Evolutionary conservation across 768 basidiomycete genomes (phyloP).

Genomic region (Leucosporidium scottii): DNA sequence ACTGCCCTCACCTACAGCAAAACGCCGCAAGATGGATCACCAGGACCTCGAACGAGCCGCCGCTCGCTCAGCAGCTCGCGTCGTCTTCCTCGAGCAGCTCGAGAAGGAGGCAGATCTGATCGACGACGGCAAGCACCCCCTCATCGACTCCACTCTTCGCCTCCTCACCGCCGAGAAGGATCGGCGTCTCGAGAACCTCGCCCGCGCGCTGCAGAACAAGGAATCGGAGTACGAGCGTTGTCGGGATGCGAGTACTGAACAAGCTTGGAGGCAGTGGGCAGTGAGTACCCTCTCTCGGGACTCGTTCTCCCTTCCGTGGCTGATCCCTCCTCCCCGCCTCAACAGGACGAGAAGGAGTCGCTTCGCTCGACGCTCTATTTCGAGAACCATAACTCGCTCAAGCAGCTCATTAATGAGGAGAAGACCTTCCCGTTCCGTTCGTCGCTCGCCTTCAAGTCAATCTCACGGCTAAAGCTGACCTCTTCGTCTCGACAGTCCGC

Average conservation of each 20-base stretch:
- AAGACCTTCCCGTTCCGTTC: slow-evolving; percentile 12
- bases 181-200: slow-evolving; percentile 4
- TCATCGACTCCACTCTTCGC: neutral
- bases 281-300: neutral
- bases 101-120: slow-evolving; percentile 10
- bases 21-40: slow-evolving; percentile 13
- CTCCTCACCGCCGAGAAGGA: slow-evolving; percentile 16
- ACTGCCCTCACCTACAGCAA: neutral
- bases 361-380: slow-evolving; percentile 16
- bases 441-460: neutral
- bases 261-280: slow-evolving; percentile 16
- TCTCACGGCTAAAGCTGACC: too few relatives aligned
- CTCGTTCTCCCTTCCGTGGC: too few relatives aligned
- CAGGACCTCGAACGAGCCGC: neutral
- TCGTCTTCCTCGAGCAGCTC: slow-evolving; percentile 15
- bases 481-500: neutral
- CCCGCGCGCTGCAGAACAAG: neutral
- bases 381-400: slow-evolving; percentile 15
- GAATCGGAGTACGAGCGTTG: neutral
- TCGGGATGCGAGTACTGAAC: neutral
- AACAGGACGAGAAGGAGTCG: slow-evolving; percentile 12
- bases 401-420: slow-evolving; percentile 18
- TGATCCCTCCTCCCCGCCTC: too few relatives aligned
- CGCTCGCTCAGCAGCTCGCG: slow-evolving; percentile 1
- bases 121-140: slow-evolving; percentile 11